phyloP scores from a whole-genome alignment of 768 basidiomycete genomes.

The Sarcomyxa edulis region DNA sequence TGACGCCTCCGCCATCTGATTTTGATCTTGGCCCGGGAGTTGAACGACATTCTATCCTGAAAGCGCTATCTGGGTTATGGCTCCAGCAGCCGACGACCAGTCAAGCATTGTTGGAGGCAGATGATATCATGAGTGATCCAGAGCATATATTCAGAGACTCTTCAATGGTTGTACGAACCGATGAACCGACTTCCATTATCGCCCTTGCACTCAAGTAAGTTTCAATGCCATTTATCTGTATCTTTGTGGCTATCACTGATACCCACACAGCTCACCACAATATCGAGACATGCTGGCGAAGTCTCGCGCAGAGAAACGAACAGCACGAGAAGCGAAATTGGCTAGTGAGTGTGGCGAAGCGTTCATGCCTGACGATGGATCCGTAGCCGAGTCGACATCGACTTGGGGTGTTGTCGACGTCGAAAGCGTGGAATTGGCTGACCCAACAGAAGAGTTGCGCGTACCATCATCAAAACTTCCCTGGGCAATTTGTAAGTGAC shows the following conservation, averaged over 20 bases:
- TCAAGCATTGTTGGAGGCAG: slow-evolving; percentile 40
- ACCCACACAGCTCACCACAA: slow-evolving; percentile 58
- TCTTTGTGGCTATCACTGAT: slow-evolving; percentile 5
- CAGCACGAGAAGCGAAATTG: slow-evolving; percentile 49
- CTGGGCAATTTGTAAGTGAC: slow-evolving; percentile 70
- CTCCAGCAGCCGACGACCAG: slow-evolving; percentile 48
- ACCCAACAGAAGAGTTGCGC: slow-evolving; percentile 73
- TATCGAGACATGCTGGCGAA: slow-evolving; percentile 77
- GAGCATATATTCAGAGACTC: slow-evolving; percentile 96
- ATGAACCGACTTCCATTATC: slow-evolving; percentile 97
- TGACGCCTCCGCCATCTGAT: slow-evolving; percentile 41
- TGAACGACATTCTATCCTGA: slow-evolving; percentile 73
- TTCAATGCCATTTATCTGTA: too few species aligned
- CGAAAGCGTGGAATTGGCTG: slow-evolving; percentile 56
- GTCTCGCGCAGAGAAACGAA: slow-evolving; percentile 74
- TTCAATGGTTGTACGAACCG: slow-evolving; percentile 90
- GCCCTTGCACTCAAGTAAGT: slow-evolving; percentile 86
- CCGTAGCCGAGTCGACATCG: slow-evolving; percentile 76
- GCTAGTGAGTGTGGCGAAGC: slow-evolving; percentile 71
- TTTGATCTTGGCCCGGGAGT: slow-evolving; percentile 45
- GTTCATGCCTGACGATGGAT: slow-evolving; percentile 91
- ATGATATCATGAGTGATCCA: slow-evolving; percentile 69
- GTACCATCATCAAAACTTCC: slow-evolving; percentile 75
- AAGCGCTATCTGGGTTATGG: slow-evolving; percentile 83
- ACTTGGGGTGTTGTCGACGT: slow-evolving; percentile 93